Conservation (phyloP, 495 filamentous ascomycete genomes). For the Podospora bellae-mahoneyi region DNA sequence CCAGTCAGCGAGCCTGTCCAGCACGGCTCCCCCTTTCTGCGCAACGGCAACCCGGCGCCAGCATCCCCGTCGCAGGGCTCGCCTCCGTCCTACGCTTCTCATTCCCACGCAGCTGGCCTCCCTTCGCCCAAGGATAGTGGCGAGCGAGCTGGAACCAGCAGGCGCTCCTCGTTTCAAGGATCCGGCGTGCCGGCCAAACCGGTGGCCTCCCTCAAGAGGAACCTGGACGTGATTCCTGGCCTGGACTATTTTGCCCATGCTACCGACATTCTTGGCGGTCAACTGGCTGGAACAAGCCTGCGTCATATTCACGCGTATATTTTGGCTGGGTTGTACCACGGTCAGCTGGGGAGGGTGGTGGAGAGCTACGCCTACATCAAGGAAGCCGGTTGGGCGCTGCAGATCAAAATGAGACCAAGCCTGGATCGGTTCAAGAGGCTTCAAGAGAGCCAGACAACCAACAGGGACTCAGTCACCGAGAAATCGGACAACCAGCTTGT, state of each 20-base stretch:
- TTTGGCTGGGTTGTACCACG: constrained; percentile 82
- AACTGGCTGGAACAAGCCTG: constrained; percentile 72
- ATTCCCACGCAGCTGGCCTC: constrained; percentile 34
- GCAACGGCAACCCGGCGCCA: constrained; percentile 44
- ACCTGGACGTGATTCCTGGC: constrained; percentile 86
- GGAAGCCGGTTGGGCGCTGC: constrained; percentile 70
- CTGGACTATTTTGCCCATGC: constrained; percentile 85
- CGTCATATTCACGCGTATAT: constrained; percentile 81
- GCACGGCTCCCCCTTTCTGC: constrained; percentile 44
- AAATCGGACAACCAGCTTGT: constrained; percentile 56
- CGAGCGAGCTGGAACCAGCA: constrained; percentile 40
- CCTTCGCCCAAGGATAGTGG: constrained; percentile 48
- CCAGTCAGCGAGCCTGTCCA: constrained; percentile 39
- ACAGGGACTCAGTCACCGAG: constrained; percentile 26
- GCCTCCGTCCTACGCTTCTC: constrained; percentile 40
- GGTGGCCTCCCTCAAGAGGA: constrained; percentile 46
- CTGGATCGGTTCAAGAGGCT: constrained; percentile 42
- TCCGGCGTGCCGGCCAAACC: constrained; percentile 24
- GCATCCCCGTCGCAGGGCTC: constrained; percentile 49
- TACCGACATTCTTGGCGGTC: constrained; percentile 77
- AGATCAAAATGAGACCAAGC: constrained; percentile 68
- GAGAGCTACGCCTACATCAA: constrained; percentile 89
- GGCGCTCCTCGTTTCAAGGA: constrained; percentile 45
- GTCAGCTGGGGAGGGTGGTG: constrained; percentile 79
- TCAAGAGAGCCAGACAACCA: constrained; percentile 25